Percentiles rank a stretch among this genome's conserved stretches.
Conservation (phyloP, 805 yeast species). For the Saccharomycopsis capsularis region DNA sequence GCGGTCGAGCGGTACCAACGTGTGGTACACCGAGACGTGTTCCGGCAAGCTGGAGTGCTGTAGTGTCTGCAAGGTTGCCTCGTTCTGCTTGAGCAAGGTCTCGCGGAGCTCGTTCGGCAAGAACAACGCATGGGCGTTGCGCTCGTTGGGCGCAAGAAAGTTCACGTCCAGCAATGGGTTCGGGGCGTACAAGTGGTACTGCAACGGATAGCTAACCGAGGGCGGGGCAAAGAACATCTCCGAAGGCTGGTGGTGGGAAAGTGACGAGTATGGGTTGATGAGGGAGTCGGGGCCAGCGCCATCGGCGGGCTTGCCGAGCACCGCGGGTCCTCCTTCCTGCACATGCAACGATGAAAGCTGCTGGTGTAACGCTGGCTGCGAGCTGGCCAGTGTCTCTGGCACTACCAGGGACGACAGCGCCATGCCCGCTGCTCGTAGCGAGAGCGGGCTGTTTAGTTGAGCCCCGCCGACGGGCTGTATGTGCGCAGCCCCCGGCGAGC, state of each 20-base stretch:
- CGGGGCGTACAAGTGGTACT: conserved; percentile 87
- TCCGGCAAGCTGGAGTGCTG: conserved; percentile 60
- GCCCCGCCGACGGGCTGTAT: no score
- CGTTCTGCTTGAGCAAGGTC: conserved; percentile 62
- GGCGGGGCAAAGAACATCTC: conserved; percentile 19
- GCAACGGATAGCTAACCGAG: conserved; percentile 39
- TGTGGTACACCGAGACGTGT: conserved; percentile 74
- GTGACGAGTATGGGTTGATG: no score
- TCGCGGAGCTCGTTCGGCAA: conserved; percentile 69
- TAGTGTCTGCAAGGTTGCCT: conserved; percentile 68
- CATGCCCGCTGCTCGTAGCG: no score
- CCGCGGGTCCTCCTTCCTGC: no score
- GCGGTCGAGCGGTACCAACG: conserved; percentile 72
- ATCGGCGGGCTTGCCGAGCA: no score
- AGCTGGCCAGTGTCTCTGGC: no score
- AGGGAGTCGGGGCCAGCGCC: no score
- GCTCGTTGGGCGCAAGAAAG: conserved; percentile 62
- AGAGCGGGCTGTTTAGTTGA: no score
- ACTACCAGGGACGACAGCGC: no score
- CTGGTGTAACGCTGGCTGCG: no score
- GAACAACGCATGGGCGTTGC: conserved; percentile 62
- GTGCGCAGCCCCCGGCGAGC: background rate
- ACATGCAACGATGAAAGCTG: no score
- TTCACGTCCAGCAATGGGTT: conserved; percentile 65
- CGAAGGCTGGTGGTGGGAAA: conserved; percentile 14